Conservation (phyloP, 2,329 filamentous ascomycete genomes). For the Thermothelomyces thermophilus region DNA sequence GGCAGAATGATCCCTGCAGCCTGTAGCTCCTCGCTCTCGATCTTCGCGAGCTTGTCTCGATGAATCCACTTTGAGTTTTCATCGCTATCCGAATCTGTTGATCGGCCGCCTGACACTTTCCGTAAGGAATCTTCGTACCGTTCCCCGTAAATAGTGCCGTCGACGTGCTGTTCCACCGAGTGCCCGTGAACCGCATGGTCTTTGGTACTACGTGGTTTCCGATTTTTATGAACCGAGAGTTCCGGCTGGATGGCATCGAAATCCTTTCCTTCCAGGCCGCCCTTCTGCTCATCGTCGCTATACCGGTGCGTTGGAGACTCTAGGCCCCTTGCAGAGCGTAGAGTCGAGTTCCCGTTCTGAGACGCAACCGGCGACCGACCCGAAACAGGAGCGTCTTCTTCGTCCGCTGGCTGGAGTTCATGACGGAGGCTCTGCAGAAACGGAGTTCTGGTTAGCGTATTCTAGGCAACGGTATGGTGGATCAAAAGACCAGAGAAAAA, state of each 20-base stretch:
- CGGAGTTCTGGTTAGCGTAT: constrained; percentile 5
- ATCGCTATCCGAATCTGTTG: constrained; percentile 29
- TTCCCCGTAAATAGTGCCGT: constrained; percentile 13
- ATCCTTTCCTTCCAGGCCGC: constrained; percentile 15
- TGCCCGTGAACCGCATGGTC: constrained; percentile 40
- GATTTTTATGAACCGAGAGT: constrained; percentile 23
- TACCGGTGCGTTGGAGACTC: constrained; percentile 12
- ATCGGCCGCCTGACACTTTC: constrained; percentile 28
- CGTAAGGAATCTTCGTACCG: constrained; percentile 20
- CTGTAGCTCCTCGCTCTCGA: constrained; percentile 74
- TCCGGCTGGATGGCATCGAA: constrained; percentile 16
- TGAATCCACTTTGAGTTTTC: constrained; percentile 78
- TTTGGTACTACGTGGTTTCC: constrained; percentile 36
- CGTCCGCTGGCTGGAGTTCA: constrained; percentile 11
- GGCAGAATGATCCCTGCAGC: constrained; percentile 65
- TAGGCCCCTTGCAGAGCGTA: constrained; percentile 9
- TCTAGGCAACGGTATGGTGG: neutral
- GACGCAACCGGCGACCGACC: constrained; percentile 16
- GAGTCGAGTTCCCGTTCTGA: constrained; percentile 25
- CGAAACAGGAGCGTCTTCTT: constrained; percentile 17
- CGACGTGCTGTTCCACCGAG: constrained; percentile 37
- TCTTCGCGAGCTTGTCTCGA: constrained; percentile 73
- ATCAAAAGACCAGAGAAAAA: neutral
- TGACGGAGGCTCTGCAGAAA: constrained; percentile 20
- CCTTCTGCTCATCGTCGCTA: constrained; percentile 13